Evolutionary conservation across 2,329 filamentous ascomycete genomes (phyloP), one percentile per base, ranked within the genome.

Genomic region (Knufia fluminis): DNA sequence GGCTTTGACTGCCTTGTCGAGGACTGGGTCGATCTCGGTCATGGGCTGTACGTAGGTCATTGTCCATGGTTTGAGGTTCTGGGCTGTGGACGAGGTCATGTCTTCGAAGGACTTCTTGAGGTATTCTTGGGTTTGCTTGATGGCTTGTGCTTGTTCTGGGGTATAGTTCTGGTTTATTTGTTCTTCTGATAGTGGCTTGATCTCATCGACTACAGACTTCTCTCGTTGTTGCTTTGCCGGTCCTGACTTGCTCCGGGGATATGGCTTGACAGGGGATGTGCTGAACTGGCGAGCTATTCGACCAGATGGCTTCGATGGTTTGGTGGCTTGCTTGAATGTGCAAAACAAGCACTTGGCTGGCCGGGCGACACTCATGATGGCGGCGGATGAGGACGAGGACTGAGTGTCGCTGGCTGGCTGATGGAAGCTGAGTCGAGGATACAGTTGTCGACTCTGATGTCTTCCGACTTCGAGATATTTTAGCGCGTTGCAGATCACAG

Each of bases 21-120:
- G 77, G 44, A 86, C 74, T 47, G 88, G 86, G 61, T 87, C 79
- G 55, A 91, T 76, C 50, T 77, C 77, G 52, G 84, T 79, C 61
- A 95, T 85, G 66, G 94, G 87, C 64, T 96, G 89, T 49, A 91
- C 70, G 66, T 94, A 92, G 53, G 79, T 73, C 44, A 90, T 71
- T 47, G 74, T 73, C 73, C 86, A 85, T 81, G 76, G 64, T 75
- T 53, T 88, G 82, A 59, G 86, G 67, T 38, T 79, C 75, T 56
- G 83, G 86, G 68, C 92, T 85, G 28, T 79, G 14, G 31, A 36
- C 73, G 49, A 46, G 36, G 83, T 74, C 63, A 96, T 64, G 66
- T 97, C 87, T 57, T 80, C 73, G 8, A 46, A 39, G 38, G 22
- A 12, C 7, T 83, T 71, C 62, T 85, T 76, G 64, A 96, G 82